Conservation (phyloP, 352 stramenopile species). For the Pseudoperonospora humuli region DNA sequence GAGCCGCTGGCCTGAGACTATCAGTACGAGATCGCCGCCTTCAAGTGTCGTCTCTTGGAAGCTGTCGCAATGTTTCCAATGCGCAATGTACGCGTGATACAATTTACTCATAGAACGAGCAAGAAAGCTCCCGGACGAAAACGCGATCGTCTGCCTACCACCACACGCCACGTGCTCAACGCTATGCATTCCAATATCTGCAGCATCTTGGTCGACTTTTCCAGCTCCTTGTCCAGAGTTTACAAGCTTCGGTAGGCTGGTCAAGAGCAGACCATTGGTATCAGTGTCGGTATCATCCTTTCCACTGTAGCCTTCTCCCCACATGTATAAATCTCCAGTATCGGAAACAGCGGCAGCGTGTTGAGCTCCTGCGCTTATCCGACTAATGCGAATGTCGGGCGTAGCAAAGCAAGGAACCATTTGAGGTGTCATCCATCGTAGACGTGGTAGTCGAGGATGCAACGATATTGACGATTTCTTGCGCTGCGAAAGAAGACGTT, state of each 20-base stretch:
- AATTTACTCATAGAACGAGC: conserved; percentile 31
- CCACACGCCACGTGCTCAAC: conserved; percentile 47
- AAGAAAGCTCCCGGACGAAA: conserved; percentile 49
- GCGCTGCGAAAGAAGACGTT: conserved; percentile 20
- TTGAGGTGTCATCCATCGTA: conserved; percentile 41
- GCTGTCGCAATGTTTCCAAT: not conserved
- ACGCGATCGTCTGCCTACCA: conserved; percentile 32
- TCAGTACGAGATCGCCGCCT: conserved; percentile 34
- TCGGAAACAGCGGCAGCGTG: conserved; percentile 85
- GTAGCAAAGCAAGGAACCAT: conserved; percentile 35
- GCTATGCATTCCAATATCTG: conserved; percentile 23
- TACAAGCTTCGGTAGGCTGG: conserved; percentile 17
- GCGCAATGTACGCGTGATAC: conserved; percentile 12
- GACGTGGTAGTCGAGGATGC: conserved; percentile 13
- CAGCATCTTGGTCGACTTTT: not conserved
- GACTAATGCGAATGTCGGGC: conserved; percentile 26
- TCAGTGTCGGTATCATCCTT: not conserved
- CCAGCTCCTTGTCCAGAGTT: conserved; percentile 15
- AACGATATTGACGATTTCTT: not conserved
- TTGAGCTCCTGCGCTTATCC: conserved; percentile 76
- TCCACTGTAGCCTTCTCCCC: conserved; percentile 34
- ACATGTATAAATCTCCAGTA: conserved; percentile 88
- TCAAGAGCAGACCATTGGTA: conserved; percentile 1
- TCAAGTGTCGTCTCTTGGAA: not conserved
- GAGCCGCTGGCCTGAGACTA: conserved; percentile 36